These are phyloP conservation scores for Lodderomyces theae DNA, from an alignment of 1,139 yeast species.

Conservation along the genomic window DNA sequence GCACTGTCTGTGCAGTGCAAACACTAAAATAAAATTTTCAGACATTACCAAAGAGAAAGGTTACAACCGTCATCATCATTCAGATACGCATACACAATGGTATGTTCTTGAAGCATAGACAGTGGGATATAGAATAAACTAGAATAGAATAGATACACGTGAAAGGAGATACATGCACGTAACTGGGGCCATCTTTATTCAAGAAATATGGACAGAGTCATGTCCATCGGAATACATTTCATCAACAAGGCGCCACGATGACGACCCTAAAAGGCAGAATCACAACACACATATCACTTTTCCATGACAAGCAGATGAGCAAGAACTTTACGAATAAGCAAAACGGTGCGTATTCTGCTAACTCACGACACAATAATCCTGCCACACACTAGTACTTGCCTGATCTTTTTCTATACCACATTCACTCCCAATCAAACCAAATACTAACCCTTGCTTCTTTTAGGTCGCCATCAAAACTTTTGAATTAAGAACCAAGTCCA, in stretches of 20 bases:
- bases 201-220: background rate
- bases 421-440: background rate
- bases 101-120: conserved; percentile 3
- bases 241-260: too few species aligned
- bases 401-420: too few species aligned
- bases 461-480: conserved; percentile 91
- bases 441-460: conserved; percentile 5
- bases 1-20: background rate
- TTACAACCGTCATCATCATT: conserved; percentile 1
- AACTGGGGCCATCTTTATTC: too few species aligned
- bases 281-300: too few species aligned
- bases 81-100: conserved; percentile 9
- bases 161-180: background rate
- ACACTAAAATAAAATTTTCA: conserved; percentile 2
- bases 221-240: too few species aligned
- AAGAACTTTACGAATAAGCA: too few species aligned
- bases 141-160: background rate
- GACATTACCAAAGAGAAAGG: background rate
- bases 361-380: too few species aligned
- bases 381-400: too few species aligned
- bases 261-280: too few species aligned
- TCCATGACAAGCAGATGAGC: too few species aligned
- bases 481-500: conserved; percentile 97
- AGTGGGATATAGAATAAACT: background rate
- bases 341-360: too few species aligned